phyloP scores from a whole-genome alignment of 495 filamentous ascomycete species.

The Endocarpon pusillum region DNA sequence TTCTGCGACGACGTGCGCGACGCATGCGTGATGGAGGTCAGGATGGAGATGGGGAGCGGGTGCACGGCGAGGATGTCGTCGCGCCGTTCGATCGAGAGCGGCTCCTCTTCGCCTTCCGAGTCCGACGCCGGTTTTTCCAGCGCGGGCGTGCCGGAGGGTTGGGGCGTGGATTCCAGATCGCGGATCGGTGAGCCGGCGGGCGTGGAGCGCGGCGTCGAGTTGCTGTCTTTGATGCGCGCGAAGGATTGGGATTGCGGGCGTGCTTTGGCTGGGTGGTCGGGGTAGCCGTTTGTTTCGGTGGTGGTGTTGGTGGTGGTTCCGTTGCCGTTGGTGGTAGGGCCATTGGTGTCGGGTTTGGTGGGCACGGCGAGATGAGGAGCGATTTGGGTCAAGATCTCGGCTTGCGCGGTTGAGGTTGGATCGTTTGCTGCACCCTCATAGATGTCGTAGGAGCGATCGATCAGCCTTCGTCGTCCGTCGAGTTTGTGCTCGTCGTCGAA shows the following conservation, averaged over 20 bases:
- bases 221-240: conserved; percentile 38
- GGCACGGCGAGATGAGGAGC: conserved; percentile 37
- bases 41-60: conserved; percentile 74
- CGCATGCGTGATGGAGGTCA: conserved; percentile 73
- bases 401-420: conserved; percentile 70
- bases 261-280: conserved; percentile 22
- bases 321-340: conserved; percentile 3
- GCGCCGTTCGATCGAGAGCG: conserved; percentile 40
- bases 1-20: conserved; percentile 82
- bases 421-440: conserved; percentile 88
- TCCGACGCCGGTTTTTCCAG: neutral
- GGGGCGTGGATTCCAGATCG: conserved; percentile 50
- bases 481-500: conserved; percentile 73
- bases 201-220: conserved; percentile 65
- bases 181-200: conserved; percentile 73
- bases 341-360: conserved; percentile 1
- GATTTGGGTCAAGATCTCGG: conserved; percentile 51
- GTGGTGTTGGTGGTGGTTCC: conserved; percentile 12
- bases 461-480: conserved; percentile 52
- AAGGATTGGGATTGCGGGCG: no score
- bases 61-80: conserved; percentile 69
- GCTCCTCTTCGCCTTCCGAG: conserved; percentile 13
- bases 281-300: conserved; percentile 21
- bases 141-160: conserved; percentile 9
- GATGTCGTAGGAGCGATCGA: conserved; percentile 74